Conservation (phyloP, 1,284 basidiomycete genomes). For the Cutaneotrichosporon sp. region DNA sequence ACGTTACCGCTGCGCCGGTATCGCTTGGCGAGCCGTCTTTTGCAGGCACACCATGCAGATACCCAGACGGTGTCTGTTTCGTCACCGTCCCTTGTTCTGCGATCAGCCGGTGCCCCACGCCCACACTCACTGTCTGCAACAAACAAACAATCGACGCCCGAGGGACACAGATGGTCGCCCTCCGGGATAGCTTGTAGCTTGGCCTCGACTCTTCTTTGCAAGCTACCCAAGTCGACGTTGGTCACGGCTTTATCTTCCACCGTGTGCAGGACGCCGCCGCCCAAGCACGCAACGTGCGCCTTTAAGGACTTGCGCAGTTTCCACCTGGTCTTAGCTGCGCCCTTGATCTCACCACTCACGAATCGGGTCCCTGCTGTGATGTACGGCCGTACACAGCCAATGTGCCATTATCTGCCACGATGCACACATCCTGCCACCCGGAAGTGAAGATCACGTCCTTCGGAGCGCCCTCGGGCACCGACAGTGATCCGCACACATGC, state of each 20-base stretch:
- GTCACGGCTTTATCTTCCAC: neutral
- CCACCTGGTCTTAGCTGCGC: conserved; percentile 1
- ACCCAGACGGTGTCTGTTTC: conserved; percentile 14
- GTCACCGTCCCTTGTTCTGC: conserved; percentile 7
- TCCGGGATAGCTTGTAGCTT: neutral
- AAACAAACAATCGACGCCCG: conserved; percentile 11
- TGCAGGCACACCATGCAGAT: conserved; percentile 8
- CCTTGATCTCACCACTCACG: neutral
- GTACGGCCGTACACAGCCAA: conserved; percentile 3
- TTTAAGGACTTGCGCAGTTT: neutral
- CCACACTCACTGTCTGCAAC: conserved; percentile 9
- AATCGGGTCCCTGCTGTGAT: neutral
- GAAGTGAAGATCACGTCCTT: conserved; percentile 17
- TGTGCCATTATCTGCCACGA: conserved; percentile 15
- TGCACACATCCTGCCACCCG: conserved; percentile 18
- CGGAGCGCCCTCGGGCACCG: neutral
- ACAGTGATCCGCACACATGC: conserved; percentile 22
- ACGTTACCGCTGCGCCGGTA: conserved; percentile 31
- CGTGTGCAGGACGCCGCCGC: conserved; percentile 1
- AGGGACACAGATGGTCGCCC: conserved; percentile 11
- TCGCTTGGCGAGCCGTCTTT: conserved; percentile 19
- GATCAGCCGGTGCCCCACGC: neutral
- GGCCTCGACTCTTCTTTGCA: conserved; percentile 4
- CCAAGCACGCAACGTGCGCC: conserved; percentile 7
- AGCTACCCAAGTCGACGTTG: conserved; percentile 9